Percentiles rank a stretch among this genome's conserved stretches.
Conservation (phyloP, 495 filamentous ascomycete species). For the Penicillium nucicola region DNA sequence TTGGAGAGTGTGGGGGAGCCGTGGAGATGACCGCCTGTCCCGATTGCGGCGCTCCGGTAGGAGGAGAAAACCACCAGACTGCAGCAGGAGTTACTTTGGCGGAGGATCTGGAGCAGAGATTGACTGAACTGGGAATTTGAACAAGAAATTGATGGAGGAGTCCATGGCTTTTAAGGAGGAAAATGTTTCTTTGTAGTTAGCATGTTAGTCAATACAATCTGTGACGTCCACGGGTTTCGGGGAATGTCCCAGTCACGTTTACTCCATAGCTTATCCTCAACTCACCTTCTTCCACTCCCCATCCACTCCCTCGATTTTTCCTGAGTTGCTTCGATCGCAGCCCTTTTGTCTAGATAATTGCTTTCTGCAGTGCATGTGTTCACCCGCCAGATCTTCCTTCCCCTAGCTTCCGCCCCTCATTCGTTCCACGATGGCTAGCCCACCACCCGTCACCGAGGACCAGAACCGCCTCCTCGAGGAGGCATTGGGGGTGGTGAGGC, state of each 20-base stretch:
- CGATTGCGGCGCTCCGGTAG: constrained; percentile 59
- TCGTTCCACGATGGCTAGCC: constrained; percentile 48
- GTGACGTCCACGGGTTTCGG: constrained; percentile 24
- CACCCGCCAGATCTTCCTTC: constrained; percentile 28
- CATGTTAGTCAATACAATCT: not conserved
- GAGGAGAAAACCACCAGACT: constrained; percentile 54
- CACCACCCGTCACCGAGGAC: constrained; percentile 75
- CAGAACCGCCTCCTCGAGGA: constrained; percentile 94
- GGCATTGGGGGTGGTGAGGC: constrained; percentile 91
- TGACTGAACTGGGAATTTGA: not conserved
- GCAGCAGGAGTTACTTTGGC: constrained; percentile 50
- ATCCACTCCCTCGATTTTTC: not conserved
- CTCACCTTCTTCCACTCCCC: constrained; percentile 5
- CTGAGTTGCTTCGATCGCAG: constrained; percentile 11
- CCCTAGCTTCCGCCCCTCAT: constrained; percentile 15
- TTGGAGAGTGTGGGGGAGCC: constrained; percentile 72
- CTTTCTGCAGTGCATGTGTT: constrained; percentile 25
- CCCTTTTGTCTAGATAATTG: constrained; percentile 8
- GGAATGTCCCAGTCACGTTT: constrained; percentile 13
- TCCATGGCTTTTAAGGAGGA: not conserved
- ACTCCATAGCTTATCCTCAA: constrained; percentile 7
- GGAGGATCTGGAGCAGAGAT: constrained; percentile 40
- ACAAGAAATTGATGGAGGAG: too few species aligned
- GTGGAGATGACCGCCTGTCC: constrained; percentile 63
- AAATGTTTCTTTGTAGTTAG: not conserved